Percentiles rank a stretch among this genome's conserved stretches.
phyloP scores from a whole-genome alignment of 108 stramenopile species.

The Nitzschia putrida region DNA sequence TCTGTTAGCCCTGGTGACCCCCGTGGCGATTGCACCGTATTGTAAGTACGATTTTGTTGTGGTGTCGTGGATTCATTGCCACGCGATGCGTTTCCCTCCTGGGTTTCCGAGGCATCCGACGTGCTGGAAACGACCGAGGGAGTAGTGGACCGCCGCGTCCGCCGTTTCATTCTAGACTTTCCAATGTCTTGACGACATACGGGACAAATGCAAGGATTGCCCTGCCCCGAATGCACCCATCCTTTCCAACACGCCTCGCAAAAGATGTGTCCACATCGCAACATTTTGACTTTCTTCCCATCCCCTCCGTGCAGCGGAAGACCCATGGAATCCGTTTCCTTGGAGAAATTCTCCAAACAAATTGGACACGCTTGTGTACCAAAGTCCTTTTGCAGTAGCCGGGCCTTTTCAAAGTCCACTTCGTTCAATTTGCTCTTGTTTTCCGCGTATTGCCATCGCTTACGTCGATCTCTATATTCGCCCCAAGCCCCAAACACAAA shows the following conservation, averaged over 20 bases:
- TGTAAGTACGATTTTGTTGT: too few species aligned
- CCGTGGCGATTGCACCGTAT: too few species aligned
- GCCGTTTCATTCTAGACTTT: constrained; percentile 32
- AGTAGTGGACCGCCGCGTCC: constrained; percentile 22
- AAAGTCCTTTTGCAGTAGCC: constrained; percentile 63
- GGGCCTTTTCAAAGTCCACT: constrained; percentile 78
- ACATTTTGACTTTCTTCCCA: constrained; percentile 63
- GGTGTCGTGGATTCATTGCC: not conserved
- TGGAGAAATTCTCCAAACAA: constrained; percentile 73
- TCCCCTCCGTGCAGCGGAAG: constrained; percentile 72
- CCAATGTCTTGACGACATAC: constrained; percentile 84
- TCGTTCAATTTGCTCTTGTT: constrained; percentile 52
- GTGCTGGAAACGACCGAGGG: too few species aligned
- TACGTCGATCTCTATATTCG: constrained; percentile 77
- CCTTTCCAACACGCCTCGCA: constrained; percentile 82
- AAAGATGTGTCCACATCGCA: constrained; percentile 90
- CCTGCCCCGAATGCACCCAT: constrained; percentile 77
- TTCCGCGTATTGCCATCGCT: constrained; percentile 69
- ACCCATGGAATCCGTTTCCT: constrained; percentile 50
- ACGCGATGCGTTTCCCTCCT: not conserved
- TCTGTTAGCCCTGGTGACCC: too few species aligned
- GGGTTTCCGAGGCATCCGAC: too few species aligned
- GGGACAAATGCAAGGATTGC: constrained; percentile 81
- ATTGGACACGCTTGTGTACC: constrained; percentile 73
- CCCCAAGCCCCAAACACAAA: constrained; percentile 87